Base-by-base conservation (phyloP, 176 grass and related monocot species). In the Carex myosuroides region DNA sequence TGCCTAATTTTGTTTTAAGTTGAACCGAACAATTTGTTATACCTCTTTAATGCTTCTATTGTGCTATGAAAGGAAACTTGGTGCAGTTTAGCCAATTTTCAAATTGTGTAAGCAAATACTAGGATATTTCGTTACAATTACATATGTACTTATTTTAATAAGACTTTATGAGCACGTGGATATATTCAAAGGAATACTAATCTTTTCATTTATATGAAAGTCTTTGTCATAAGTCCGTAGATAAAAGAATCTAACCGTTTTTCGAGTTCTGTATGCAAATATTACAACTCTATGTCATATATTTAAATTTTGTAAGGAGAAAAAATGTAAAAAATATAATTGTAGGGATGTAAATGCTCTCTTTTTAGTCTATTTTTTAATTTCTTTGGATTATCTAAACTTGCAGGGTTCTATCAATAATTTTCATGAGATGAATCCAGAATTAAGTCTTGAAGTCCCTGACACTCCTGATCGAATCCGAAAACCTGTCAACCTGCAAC, bases 391-490 rank as follows among this genome's bases (percentile, higher is more conserved):
- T 30, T 6, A 53, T 62, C 6, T 80, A 62, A 56, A 80, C 24
- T 83, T 83, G 60, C 42, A 83, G 80, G 59, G 22, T 83, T 65
- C 42, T 52, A 68, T 32, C n/a, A 46, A 85, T 85, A 86, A 83
- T 12, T 79, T 85, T 76, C 18, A 44, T 62, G 70, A 87, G 67
- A 88, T 96, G 84, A 91, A 91, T 83, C 72, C 83, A 62, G 80
- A 93, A 84, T 73, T 89, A 48, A 41, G 85, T 76, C 81, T 91
- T 84, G 93, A 86, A 87, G 93, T 93, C 64, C 91, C 91, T 56
- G 93, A 92, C 83, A 96, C 88, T 75, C 93, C 91, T 39, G 91
- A 91, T 66, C 67, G n/a, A 82, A 82, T 92, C 14, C 17, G 6
- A 64, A 76, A 42, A 89, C 13, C 87, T 80, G 79, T 77, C 79